Evolutionary conservation across 768 basidiomycete species (phyloP).

Genomic region (Tricholomella constricta): DNA sequence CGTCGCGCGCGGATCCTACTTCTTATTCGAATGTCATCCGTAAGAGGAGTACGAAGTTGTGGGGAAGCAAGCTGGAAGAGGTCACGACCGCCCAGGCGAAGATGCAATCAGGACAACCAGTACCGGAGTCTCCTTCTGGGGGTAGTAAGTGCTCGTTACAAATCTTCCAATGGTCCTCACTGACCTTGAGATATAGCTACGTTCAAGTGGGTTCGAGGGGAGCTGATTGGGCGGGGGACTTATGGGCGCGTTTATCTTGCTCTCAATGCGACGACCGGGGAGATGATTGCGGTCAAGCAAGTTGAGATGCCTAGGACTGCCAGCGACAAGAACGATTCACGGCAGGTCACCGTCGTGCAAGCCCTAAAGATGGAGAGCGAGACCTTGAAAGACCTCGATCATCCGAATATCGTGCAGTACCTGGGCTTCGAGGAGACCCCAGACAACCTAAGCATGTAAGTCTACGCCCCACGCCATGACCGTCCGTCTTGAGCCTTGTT

Average conservation of each 20-base stretch:
- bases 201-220: slow-evolving; percentile 98
- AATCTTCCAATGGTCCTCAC: slow-evolving; percentile 1
- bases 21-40: slow-evolving; percentile 56
- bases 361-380: slow-evolving; percentile 95
- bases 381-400: slow-evolving; percentile 93
- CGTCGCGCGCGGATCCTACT: slow-evolving; percentile 58
- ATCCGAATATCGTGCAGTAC: slow-evolving; percentile 97
- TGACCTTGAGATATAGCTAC: slow-evolving; percentile 56
- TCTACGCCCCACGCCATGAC: slow-evolving; percentile 18
- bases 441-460: slow-evolving; percentile 89
- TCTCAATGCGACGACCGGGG: slow-evolving; percentile 92
- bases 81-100: slow-evolving; percentile 77
- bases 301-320: slow-evolving; percentile 92
- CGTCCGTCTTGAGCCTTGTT: neutral
- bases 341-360: slow-evolving; percentile 84
- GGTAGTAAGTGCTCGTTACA: slow-evolving; percentile 56
- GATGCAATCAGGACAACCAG: slow-evolving; percentile 38
- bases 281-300: slow-evolving; percentile 99
- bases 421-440: slow-evolving; percentile 93
- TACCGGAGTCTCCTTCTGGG: slow-evolving; percentile 63
- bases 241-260: slow-evolving; percentile 97
- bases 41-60: slow-evolving; percentile 91
- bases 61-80: slow-evolving; percentile 93
- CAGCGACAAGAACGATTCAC: slow-evolving; percentile 86
- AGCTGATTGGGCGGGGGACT: slow-evolving; percentile 95